These are phyloP conservation scores for Tulasnella sp. DNA, from an alignment of 768 basidiomycete species.

Conservation along the genomic window DNA sequence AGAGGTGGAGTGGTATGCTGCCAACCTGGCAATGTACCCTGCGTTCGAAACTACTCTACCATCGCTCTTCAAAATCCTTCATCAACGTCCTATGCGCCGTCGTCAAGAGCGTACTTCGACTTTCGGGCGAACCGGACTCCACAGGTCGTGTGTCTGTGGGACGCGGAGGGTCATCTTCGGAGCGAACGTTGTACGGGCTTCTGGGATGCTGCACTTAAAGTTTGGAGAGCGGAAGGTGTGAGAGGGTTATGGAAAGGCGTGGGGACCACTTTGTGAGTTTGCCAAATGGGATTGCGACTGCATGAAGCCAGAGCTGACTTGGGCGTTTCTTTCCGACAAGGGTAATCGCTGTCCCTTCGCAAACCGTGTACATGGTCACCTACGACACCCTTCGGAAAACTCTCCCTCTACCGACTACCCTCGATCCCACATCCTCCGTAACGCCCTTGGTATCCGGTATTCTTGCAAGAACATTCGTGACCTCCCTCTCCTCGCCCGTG, in stretches of 20 bases:
- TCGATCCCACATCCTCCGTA: conserved; percentile 50
- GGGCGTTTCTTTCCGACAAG: conserved; percentile 42
- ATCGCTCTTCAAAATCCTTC: conserved; percentile 33
- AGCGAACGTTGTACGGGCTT: conserved; percentile 79
- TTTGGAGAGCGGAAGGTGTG: conserved; percentile 75
- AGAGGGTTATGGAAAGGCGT: conserved; percentile 93
- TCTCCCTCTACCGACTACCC: conserved; percentile 48
- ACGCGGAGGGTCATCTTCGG: conserved; percentile 58
- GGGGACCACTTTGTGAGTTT: conserved; percentile 78
- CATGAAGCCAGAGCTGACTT: conserved; percentile 24
- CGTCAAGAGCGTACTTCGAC: conserved; percentile 18
- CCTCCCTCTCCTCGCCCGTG: conserved; percentile 76
- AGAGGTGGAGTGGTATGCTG: conserved; percentile 16
- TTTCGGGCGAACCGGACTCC: conserved; percentile 3
- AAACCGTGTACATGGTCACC: conserved; percentile 91
- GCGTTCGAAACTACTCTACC: conserved; percentile 21
- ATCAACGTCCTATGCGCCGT: conserved; percentile 36
- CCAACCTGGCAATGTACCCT: conserved; percentile 20
- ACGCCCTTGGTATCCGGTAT: conserved; percentile 80
- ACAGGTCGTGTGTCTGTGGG: conserved; percentile 74
- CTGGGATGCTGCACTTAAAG: conserved; percentile 75
- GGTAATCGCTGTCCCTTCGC: conserved; percentile 84
- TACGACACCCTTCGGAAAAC: conserved; percentile 81
- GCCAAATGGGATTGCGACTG: neutral
- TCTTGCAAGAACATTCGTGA: conserved; percentile 72